These are phyloP conservation scores for Ogataea nitratoaversa DNA, from an alignment of 805 yeast species.

Conservation along the genomic window DNA sequence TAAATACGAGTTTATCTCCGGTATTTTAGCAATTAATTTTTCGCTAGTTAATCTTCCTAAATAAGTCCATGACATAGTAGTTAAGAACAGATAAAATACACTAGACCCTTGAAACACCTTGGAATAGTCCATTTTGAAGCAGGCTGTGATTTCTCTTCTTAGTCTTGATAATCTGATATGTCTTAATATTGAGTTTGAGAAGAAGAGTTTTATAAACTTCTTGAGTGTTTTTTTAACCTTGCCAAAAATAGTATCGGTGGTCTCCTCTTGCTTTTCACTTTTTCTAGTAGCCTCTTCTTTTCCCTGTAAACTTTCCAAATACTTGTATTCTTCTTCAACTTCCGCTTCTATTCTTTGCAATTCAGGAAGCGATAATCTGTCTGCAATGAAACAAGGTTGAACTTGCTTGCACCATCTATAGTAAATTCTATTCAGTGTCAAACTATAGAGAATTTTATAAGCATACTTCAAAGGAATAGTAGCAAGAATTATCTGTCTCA, in stretches of 20 bases:
- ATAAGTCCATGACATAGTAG: constrained; percentile 33
- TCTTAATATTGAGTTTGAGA: constrained; percentile 10
- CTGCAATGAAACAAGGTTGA: constrained; percentile 34
- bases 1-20: constrained; percentile 19
- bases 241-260: neutral
- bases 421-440: constrained; percentile 31
- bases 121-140: constrained; percentile 28
- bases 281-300: neutral
- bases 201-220: constrained; percentile 5
- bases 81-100: constrained; percentile 15
- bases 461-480: constrained; percentile 15
- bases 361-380: constrained; percentile 28
- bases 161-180: constrained; percentile 17
- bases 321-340: constrained; percentile 22
- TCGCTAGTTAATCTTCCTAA: constrained; percentile 26
- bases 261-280: neutral
- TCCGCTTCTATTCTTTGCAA: constrained; percentile 31
- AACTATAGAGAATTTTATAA: constrained; percentile 21
- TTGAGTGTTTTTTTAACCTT: neutral
- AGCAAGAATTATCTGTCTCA: constrained; percentile 13
- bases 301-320: constrained; percentile 7
- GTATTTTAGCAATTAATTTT: constrained; percentile 17
- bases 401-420: constrained; percentile 30
- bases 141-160: constrained; percentile 25
- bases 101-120: constrained; percentile 20